phyloP scores from a whole-genome alignment of 2,329 filamentous ascomycete species.

The Fusarium oxysporum region DNA sequence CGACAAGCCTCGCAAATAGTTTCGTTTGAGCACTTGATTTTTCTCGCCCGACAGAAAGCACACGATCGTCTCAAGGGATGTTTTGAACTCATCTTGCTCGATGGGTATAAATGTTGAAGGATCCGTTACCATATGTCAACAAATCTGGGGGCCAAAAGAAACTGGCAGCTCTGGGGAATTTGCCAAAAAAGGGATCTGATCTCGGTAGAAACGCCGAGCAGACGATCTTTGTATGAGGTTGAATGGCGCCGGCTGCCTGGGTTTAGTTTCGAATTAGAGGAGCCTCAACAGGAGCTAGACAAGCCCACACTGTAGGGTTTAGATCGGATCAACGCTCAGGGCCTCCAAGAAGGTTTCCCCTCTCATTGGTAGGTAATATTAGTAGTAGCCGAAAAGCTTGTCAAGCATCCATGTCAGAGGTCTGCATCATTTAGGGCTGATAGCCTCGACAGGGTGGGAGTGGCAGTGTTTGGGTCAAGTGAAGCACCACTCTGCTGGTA shows the following conservation, averaged over 20 bases:
- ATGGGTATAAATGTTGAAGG: neutral
- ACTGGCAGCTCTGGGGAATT: neutral
- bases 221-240: constrained; percentile 30
- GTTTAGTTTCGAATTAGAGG: constrained; percentile 25
- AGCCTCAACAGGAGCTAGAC: constrained; percentile 20
- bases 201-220: constrained; percentile 11
- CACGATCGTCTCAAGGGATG: constrained; percentile 51
- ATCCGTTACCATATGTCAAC: constrained; percentile 15
- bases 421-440: constrained; percentile 42
- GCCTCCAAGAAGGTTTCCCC: neutral
- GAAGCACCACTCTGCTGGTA: constrained; percentile 34
- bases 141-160: constrained; percentile 1
- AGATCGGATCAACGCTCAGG: constrained; percentile 12
- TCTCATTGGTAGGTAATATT: constrained; percentile 39
- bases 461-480: constrained; percentile 22
- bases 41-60: constrained; percentile 53
- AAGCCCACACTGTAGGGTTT: constrained; percentile 41
- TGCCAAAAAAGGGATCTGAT: neutral
- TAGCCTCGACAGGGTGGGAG: constrained; percentile 31
- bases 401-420: constrained; percentile 19
- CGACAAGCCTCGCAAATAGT: constrained; percentile 53
- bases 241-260: constrained; percentile 31
- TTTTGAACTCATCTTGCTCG: constrained; percentile 46
- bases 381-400: constrained; percentile 29
- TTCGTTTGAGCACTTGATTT: constrained; percentile 55